These are phyloP conservation scores for Zasmidium citrigriseum DNA, from an alignment of 2,329 filamentous ascomycete species.

Conservation along the genomic window DNA sequence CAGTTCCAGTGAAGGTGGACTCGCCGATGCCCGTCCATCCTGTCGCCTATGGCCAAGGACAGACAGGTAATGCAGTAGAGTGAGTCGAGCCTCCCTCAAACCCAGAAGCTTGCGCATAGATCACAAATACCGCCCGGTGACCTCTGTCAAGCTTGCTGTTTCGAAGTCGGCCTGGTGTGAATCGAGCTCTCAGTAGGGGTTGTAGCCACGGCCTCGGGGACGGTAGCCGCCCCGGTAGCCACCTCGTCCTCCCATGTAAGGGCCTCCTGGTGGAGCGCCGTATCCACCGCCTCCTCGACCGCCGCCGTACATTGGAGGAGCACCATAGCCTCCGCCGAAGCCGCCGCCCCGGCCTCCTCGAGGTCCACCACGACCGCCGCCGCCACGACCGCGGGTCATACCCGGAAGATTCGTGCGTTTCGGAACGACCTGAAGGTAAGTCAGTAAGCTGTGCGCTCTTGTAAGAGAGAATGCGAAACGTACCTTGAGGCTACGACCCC, in stretches of 20 bases:
- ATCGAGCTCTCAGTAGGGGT: constrained; percentile 36
- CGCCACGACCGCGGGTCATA: constrained; percentile 76
- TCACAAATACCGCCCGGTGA: neutral
- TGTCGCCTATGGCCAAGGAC: constrained; percentile 2
- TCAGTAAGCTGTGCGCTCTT: constrained; percentile 1
- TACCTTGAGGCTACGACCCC: constrained; percentile 94
- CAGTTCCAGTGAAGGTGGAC: neutral
- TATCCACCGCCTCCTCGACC: constrained; percentile 37
- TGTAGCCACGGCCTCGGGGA: constrained; percentile 37
- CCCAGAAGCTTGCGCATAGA: neutral
- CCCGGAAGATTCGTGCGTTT: constrained; percentile 97
- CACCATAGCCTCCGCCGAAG: constrained; percentile 44
- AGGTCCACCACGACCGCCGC: constrained; percentile 47
- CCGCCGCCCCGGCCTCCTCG: constrained; percentile 55
- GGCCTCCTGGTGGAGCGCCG: constrained; percentile 35
- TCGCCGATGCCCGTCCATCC: neutral
- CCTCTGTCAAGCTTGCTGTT: neutral
- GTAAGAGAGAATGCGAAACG: constrained; percentile 14
- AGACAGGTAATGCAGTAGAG: neutral
- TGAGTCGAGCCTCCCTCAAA: neutral
- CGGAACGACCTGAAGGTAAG: constrained; percentile 65
- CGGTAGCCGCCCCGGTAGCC: constrained; percentile 42
- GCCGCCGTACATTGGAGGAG: constrained; percentile 23
- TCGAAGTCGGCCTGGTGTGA: neutral
- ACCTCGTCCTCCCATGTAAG: constrained; percentile 19